Conservation (phyloP, 2,329 filamentous ascomycete genomes). For the Davidsoniella virescens region DNA sequence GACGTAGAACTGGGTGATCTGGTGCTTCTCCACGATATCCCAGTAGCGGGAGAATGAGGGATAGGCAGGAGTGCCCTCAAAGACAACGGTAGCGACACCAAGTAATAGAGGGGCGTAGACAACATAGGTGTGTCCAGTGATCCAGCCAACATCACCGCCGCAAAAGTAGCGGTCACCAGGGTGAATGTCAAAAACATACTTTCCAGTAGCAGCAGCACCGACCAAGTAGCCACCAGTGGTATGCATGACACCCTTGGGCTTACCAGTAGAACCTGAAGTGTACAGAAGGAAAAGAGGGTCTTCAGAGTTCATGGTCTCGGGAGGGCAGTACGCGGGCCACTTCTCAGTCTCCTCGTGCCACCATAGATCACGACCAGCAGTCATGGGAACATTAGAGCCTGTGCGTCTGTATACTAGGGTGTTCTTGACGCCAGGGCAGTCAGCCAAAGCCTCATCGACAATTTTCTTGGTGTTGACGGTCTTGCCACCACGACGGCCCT, state of each 20-base stretch:
- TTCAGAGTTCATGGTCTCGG: constrained; percentile 79
- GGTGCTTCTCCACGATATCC: constrained; percentile 92
- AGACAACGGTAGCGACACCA: constrained; percentile 87
- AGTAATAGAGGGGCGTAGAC: constrained; percentile 90
- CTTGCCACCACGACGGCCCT: constrained; percentile 96
- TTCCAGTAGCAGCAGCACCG: constrained; percentile 82
- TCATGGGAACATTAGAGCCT: constrained; percentile 79
- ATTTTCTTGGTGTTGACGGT: constrained; percentile 97
- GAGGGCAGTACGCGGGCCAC: constrained; percentile 82
- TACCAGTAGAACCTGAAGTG: constrained; percentile 93
- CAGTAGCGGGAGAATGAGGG: constrained; percentile 97
- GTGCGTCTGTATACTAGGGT: constrained; percentile 92
- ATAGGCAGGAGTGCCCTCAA: constrained; percentile 94
- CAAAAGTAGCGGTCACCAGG: constrained; percentile 91
- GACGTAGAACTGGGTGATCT: constrained; percentile 95
- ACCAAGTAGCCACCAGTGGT: constrained; percentile 91
- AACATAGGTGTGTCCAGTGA: constrained; percentile 96
- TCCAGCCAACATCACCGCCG: constrained; percentile 96
- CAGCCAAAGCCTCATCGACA: constrained; percentile 91
- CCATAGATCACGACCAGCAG: constrained; percentile 77
- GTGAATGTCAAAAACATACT: constrained; percentile 98
- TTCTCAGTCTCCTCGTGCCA: constrained; percentile 98
- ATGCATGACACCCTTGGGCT: constrained; percentile 98
- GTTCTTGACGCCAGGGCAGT: constrained; percentile 75
- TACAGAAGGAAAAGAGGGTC: constrained; percentile 96